A percentile compares a stretch with the other conserved stretches of the same genome.
Evolutionary conservation across 2,329 filamentous ascomycete species (phyloP).

Genomic region (Alternaria novae-zelandiae): DNA sequence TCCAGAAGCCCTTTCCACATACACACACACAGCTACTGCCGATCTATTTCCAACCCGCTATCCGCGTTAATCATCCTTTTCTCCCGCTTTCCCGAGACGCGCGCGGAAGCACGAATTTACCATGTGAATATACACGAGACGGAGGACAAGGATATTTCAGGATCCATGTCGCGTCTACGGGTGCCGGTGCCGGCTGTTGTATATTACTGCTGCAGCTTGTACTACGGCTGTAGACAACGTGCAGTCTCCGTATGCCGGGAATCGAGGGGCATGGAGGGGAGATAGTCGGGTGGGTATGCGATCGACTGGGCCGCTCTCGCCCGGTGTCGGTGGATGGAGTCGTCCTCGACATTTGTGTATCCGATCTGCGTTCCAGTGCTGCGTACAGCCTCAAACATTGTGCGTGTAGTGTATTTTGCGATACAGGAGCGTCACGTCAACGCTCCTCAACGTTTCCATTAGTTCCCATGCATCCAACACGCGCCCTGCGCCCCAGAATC

Average conservation of each 20-base stretch:
- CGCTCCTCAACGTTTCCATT: not conserved
- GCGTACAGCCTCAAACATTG: not conserved
- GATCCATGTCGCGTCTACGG: not conserved
- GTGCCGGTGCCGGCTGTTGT: not conserved
- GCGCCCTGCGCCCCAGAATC: slow-evolving; percentile 38
- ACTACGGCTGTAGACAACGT: not conserved
- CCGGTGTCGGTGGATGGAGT: not conserved
- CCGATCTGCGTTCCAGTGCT: not conserved
- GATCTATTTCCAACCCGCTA: not conserved
- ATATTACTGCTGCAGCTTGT: not conserved
- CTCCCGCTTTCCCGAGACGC: not conserved
- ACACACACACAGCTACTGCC: not conserved
- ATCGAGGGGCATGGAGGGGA: not conserved
- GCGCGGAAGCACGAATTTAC: not conserved
- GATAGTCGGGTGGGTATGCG: not conserved
- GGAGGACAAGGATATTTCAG: not conserved
- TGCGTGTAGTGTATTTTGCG: not conserved
- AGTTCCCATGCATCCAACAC: slow-evolving; percentile 48
- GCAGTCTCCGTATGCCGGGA: not conserved
- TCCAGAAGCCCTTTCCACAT: not conserved
- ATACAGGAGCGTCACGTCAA: not conserved
- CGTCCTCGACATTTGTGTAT: rapidly evolving
- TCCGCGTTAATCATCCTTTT: not conserved
- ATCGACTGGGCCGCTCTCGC: not conserved
- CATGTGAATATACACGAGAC: not conserved